phyloP scores from a whole-genome alignment of 202 grass and related monocot species.

The Sporobolus alterniflorus region DNA sequence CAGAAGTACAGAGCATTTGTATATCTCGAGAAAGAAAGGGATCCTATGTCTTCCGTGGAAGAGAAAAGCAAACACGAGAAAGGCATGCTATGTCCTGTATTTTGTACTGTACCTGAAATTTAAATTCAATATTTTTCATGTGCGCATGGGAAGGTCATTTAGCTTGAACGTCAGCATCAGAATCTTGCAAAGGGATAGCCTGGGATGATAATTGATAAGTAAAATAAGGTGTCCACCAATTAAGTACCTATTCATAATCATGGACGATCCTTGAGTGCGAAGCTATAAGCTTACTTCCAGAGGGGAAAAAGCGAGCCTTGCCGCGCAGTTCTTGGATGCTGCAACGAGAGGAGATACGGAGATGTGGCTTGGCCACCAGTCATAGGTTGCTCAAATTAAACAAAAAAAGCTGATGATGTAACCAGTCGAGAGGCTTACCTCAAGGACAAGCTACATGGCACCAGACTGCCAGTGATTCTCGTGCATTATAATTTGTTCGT shows the following conservation, averaged over 20 bases:
- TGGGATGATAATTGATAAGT: neutral
- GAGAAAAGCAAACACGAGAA: neutral
- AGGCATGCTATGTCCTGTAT: neutral
- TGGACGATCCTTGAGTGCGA: constrained; percentile 2
- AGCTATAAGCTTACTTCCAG: constrained; percentile 34
- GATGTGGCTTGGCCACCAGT: constrained; percentile 14
- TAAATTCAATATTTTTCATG: neutral
- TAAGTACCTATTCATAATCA: constrained; percentile 4
- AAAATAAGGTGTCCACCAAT: constrained; percentile 6
- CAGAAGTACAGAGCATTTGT: neutral
- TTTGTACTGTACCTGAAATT: neutral
- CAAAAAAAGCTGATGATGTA: neutral
- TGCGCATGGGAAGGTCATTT: neutral
- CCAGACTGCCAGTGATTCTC: too few species aligned
- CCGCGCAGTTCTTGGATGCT: constrained; percentile 14
- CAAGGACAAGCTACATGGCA: neutral
- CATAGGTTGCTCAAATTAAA: constrained; percentile 25
- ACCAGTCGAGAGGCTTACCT: constrained; percentile 18
- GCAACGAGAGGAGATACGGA: neutral
- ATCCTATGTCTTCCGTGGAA: neutral
- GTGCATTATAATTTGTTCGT: neutral
- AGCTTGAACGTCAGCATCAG: neutral
- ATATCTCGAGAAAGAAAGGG: neutral
- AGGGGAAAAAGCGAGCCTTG: constrained; percentile 34
- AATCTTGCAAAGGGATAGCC: neutral